Conservation (phyloP, 1,284 basidiomycete genomes). For the Ganoderma multipileum region DNA sequence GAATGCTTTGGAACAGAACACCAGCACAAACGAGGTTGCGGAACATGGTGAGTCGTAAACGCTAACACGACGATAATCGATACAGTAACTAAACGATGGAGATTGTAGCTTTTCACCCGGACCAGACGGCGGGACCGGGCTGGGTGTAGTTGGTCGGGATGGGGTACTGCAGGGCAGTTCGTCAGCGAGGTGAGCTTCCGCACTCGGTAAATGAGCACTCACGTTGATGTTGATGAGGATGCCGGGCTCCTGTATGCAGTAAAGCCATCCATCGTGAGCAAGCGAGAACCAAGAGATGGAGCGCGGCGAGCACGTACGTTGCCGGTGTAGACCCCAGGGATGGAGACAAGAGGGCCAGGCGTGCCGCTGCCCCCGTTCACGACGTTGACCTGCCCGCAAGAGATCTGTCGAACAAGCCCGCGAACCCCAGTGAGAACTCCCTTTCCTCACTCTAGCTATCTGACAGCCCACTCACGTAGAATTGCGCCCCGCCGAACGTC, state of each 20-base stretch:
- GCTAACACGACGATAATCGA: neutral
- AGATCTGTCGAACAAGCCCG: constrained; percentile 18
- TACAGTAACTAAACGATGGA: neutral
- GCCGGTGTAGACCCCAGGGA: constrained; percentile 48
- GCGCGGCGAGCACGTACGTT: constrained; percentile 8
- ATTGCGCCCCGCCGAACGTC: constrained; percentile 38
- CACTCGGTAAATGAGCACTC: neutral
- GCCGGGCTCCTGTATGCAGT: constrained; percentile 33
- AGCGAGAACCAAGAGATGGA: neutral
- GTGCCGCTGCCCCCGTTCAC: constrained; percentile 44
- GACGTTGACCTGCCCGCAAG: constrained; percentile 43
- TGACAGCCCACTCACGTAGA: constrained; percentile 33
- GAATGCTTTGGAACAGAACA: neutral
- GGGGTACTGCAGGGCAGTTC: constrained; percentile 22
- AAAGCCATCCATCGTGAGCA: neutral
- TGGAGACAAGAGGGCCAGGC: constrained; percentile 44
- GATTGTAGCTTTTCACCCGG: constrained; percentile 23
- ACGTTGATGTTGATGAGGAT: constrained; percentile 42
- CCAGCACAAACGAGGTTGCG: neutral
- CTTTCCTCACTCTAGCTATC: neutral
- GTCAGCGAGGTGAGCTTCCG: neutral
- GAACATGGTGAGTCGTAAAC: neutral
- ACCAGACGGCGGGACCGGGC: constrained; percentile 33
- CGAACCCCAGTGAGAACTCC: neutral
- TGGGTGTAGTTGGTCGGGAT: constrained; percentile 32